phyloP scores from a whole-genome alignment of 306 rosid genomes.

The Mucuna pruriens region DNA sequence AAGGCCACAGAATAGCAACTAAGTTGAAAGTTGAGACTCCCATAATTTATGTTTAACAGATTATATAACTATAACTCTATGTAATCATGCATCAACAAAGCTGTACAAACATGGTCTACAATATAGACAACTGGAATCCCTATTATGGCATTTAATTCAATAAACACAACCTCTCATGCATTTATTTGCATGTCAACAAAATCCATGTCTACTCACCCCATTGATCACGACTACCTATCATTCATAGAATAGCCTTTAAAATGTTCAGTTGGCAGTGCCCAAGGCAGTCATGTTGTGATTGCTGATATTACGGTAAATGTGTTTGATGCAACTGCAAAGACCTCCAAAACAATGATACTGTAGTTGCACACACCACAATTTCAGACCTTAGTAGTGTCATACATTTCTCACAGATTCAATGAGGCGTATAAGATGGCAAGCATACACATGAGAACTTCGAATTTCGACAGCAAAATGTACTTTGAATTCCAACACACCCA shows the following conservation, averaged over 20 bases:
- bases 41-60: neutral
- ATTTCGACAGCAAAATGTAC: neutral
- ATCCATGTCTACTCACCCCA: neutral
- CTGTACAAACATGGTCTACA: neutral
- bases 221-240: neutral
- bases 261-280: neutral
- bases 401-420: neutral
- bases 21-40: neutral
- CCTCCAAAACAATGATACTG: neutral
- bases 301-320: neutral
- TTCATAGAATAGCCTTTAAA: neutral
- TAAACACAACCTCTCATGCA: neutral
- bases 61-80: neutral
- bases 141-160: neutral
- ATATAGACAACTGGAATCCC: neutral
- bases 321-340: neutral
- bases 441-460: neutral
- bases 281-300: neutral
- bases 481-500: too few relatives aligned
- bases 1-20: neutral
- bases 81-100: neutral
- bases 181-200: neutral
- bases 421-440: neutral
- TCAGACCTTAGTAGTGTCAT: neutral
- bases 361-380: neutral